phyloP scores from a whole-genome alignment of 2,329 filamentous ascomycete species.

The Aureobasidium sp. region DNA sequence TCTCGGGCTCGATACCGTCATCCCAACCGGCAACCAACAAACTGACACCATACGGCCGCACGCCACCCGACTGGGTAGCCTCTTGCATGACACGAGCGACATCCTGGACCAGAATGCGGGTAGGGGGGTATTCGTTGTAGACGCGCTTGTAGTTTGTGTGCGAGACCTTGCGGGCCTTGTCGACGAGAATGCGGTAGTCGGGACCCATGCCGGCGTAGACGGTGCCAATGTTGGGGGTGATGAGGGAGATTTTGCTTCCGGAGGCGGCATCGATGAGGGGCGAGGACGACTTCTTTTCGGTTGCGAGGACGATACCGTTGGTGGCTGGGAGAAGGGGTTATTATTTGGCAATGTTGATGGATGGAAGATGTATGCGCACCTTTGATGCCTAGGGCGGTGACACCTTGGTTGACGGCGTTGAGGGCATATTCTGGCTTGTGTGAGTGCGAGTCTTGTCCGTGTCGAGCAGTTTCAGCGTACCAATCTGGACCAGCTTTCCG shows the following conservation, averaged over 20 bases:
- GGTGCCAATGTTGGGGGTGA: slow-evolving; percentile 99
- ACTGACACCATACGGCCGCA: slow-evolving; percentile 92
- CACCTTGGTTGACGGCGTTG: slow-evolving; percentile 98
- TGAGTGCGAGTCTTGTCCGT: background rate
- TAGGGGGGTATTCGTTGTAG: slow-evolving; percentile 99
- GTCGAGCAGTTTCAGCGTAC: slow-evolving; percentile 38
- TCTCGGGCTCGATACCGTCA: slow-evolving; percentile 85
- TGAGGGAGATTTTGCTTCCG: slow-evolving; percentile 91
- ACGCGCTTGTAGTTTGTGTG: slow-evolving; percentile 99
- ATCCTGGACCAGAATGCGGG: slow-evolving; percentile 96
- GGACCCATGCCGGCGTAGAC: slow-evolving; percentile 99
- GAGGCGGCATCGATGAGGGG: slow-evolving; percentile 92
- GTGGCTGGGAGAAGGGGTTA: slow-evolving; percentile 53
- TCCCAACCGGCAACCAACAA: slow-evolving; percentile 96
- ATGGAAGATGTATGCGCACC: slow-evolving; percentile 43
- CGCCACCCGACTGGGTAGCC: slow-evolving; percentile 94
- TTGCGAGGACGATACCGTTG: slow-evolving; percentile 96
- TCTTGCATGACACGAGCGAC: slow-evolving; percentile 98
- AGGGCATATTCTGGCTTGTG: slow-evolving; percentile 78
- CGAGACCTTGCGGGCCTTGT: slow-evolving; percentile 95
- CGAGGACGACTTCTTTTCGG: slow-evolving; percentile 98
- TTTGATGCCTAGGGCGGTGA: slow-evolving; percentile 97
- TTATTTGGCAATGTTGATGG: background rate
- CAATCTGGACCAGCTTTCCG: slow-evolving; percentile 98
- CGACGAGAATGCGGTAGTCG: slow-evolving; percentile 93